Base-by-base conservation (phyloP, 2,329 filamentous ascomycete species). In the Colletotrichum falcatum region DNA sequence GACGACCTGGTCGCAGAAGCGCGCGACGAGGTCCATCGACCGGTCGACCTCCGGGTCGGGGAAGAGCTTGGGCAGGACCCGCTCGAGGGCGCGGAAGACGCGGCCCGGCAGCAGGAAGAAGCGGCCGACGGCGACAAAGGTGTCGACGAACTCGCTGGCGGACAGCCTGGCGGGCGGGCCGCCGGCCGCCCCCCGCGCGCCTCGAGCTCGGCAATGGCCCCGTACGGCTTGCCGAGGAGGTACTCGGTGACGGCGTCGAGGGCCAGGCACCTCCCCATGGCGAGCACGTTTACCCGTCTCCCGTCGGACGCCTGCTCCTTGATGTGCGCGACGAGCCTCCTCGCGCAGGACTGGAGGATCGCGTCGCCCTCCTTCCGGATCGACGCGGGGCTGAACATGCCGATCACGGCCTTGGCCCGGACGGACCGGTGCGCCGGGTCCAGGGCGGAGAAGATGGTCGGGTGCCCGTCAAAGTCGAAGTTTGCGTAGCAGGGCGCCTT, bases 141-240 rank as follows among this genome's bases (percentile, higher is more conserved):
- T 54, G 35, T 62, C 60, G n/a, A 62, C 60, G 11, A 62, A 62
- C 23, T 62, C 48, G 48, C 60, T 62, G 35, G 60, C 60, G 11
- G 60, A 62, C 11, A 54, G 18, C 16, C 11, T 62, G 2, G 30
- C n/a, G 7, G 48, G 30, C 2, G 26, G 18, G 4, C 37, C 33
- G 12, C 5, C 7, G 60, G 11, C 23, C n/a, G n/a, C n/a, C n/a
- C n/a, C 8, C 35, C n/a, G 48, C 26, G 30, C 3, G 60, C 35
- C 23, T 54, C 60, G 16, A 62, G 60, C 23, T 62, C 48, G 1
- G 48, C 23, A n/a, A 62, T 54, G 18, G 48, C 48, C 23, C 60
- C 60, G 18, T 54, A 62, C 1, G 60, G 7, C 16, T 44, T 62
- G 48, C 60, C 35, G 3, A 62, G 46, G 0, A 62, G 48, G 12